A percentile compares a stretch with the other conserved stretches of the same genome.
phyloP scores from a whole-genome alignment of 352 stramenopile genomes.

The Globisporangium barbulae region DNA sequence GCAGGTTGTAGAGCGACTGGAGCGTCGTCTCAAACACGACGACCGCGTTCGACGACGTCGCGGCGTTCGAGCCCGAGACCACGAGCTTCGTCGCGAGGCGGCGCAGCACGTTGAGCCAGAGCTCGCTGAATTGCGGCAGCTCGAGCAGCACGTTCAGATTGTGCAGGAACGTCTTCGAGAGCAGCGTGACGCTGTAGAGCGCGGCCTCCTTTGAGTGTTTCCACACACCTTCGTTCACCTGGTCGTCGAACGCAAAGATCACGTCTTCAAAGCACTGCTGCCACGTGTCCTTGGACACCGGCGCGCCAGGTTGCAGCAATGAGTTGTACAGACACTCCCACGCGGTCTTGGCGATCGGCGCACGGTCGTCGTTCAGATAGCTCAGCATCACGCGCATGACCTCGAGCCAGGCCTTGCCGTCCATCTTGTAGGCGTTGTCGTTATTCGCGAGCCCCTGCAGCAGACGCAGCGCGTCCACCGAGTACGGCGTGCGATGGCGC shows the following conservation, averaged over 20 bases:
- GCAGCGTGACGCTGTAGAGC: conserved; percentile 78
- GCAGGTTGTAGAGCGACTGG: conserved; percentile 83
- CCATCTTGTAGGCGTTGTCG: conserved; percentile 71
- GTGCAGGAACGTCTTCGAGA: conserved; percentile 88
- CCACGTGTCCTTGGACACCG: conserved; percentile 73
- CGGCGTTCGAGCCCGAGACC: conserved; percentile 20
- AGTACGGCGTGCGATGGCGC: conserved; percentile 72
- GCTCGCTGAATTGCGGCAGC: conserved; percentile 53
- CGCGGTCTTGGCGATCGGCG: conserved; percentile 71
- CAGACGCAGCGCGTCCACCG: conserved; percentile 70
- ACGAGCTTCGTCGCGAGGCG: conserved; percentile 73
- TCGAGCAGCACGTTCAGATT: conserved; percentile 73
- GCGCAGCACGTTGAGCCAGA: conserved; percentile 78
- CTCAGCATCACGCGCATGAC: conserved; percentile 86
- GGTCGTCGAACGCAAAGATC: conserved; percentile 86
- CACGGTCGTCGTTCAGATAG: conserved; percentile 78
- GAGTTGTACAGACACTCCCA: conserved; percentile 86
- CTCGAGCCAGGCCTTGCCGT: conserved; percentile 71
- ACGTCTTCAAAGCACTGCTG: conserved; percentile 84
- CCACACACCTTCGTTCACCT: conserved; percentile 58
- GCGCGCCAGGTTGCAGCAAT: conserved; percentile 64
- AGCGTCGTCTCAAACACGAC: conserved; percentile 84
- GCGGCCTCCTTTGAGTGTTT: conserved; percentile 56
- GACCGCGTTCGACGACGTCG: conserved; percentile 33
- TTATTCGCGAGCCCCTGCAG: conserved; percentile 73